A percentile compares a stretch with the other conserved stretches of the same genome.
phyloP scores from a whole-genome alignment of 2,329 filamentous ascomycete species.

The Colletotrichum sp. region DNA sequence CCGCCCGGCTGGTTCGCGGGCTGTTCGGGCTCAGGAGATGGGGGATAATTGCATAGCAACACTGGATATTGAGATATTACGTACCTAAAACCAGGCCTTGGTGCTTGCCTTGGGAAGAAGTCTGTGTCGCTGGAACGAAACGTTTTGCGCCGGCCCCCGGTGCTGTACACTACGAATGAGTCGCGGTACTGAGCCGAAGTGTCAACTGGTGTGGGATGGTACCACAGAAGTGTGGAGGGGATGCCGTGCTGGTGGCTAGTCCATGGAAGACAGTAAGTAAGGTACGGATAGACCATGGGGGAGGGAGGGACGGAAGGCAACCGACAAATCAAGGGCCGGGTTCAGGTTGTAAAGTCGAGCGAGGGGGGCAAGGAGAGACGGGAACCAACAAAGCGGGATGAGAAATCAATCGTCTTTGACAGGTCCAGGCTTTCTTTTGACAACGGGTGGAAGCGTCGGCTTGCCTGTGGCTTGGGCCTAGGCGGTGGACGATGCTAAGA shows the following conservation, averaged over 20 bases:
- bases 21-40: background rate
- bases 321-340: background rate
- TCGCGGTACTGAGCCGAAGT: background rate
- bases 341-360: background rate
- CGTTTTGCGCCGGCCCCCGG: background rate
- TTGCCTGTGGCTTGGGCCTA: background rate
- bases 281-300: background rate
- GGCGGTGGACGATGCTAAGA: background rate
- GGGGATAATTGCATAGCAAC: background rate
- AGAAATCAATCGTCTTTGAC: background rate
- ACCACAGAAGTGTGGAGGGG: background rate
- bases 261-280: background rate
- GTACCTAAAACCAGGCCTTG: background rate
- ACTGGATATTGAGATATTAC: background rate
- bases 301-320: background rate
- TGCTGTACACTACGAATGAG: background rate
- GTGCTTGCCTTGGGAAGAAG: background rate
- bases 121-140: background rate
- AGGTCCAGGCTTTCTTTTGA: background rate
- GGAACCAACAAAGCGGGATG: background rate
- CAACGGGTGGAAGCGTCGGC: background rate
- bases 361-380: background rate
- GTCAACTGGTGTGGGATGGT: background rate
- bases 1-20: background rate
- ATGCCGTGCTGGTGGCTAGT: background rate